Base-by-base conservation (phyloP, 768 basidiomycete species). In the Boletellus ananiceps region DNA sequence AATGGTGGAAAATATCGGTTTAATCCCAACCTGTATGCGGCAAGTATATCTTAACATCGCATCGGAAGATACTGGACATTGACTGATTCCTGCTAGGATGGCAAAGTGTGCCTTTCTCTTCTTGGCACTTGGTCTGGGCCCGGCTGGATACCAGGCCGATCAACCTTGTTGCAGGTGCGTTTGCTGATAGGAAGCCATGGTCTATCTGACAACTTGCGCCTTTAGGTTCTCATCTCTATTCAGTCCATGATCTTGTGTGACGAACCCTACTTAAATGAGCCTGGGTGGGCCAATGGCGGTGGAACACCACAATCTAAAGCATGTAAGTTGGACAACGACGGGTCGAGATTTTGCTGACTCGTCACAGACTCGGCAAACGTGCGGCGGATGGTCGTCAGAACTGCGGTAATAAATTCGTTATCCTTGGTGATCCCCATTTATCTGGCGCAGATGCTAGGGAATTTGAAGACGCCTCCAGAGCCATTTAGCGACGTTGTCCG, bases 171-270 rank as follows among this genome's bases (percentile, higher is more conserved):
- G 4, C 93, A 95, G 73, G 89, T 82, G 41, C 37, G 74, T 61
- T 29, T 37, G 1, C 27, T 40, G 13, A 46, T 27, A 21, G 2
- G 35, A n/a, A 19, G 23, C 21, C 15, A 11, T n/a, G 13, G 16
- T 14, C 13, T 44, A 18, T 47, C 46, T 45, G 38, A 51, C 46
- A 19, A 14, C 2, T 49, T 43, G 14, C 43, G 13, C 37, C 9
- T 56, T 18, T 44, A 81, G 78, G 83, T 94, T 33, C 75, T 97
- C 36, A 88, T 96, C 34, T 94, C 93, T 14, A 94, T 97, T 29
- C 94, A 96, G 71, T 92, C 90, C 14, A 92, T 97, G 89, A 95
- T 96, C 57, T 73, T 96, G 21, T 93, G 88, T 54, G 94, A 95
- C 16, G 93, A 86, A 50, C 84, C 94, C 8, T 95, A 93, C 64